These are phyloP conservation scores for Staphylotrichum tortipilum DNA, from an alignment of 495 filamentous ascomycete species.

Conservation along the genomic window DNA sequence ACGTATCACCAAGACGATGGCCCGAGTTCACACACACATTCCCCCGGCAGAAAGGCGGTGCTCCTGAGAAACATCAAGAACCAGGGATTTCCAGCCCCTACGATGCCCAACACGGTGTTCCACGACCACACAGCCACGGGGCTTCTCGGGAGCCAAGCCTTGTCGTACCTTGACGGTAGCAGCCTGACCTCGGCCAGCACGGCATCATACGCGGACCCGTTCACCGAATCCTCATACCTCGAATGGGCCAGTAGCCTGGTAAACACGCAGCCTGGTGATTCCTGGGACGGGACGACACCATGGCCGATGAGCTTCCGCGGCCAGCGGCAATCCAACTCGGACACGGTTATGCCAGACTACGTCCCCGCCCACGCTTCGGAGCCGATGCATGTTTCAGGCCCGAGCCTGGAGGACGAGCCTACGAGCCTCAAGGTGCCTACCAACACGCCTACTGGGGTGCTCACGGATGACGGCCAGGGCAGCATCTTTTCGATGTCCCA, in stretches of 20 bases:
- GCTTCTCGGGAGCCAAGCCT: constrained; percentile 11
- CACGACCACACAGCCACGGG: constrained; percentile 11
- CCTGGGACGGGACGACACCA: constrained; percentile 11
- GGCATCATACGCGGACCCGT: constrained; percentile 25
- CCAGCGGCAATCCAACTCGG: constrained; percentile 25
- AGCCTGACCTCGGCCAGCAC: constrained; percentile 12
- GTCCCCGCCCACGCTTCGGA: constrained; percentile 11
- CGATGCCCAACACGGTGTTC: constrained; percentile 2
- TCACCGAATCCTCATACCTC: constrained; percentile 29
- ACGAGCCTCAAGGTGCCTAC: constrained; percentile 29
- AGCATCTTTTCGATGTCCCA: background rate
- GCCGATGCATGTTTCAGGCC: constrained; percentile 24
- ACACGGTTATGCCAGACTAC: constrained; percentile 37
- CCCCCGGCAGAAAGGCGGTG: constrained; percentile 23
- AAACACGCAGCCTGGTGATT: constrained; percentile 14
- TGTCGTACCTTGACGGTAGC: constrained; percentile 18
- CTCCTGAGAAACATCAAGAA: constrained; percentile 10
- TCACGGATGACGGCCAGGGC: constrained; percentile 7
- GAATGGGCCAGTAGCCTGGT: constrained; percentile 28
- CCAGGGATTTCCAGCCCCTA: constrained; percentile 4
- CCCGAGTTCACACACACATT: constrained; percentile 35
- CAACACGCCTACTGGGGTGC: constrained; percentile 29
- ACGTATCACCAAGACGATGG: constrained; percentile 35
- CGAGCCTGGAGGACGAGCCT: constrained; percentile 26
- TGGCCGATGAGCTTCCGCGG: constrained; percentile 10